A percentile compares a stretch with the other conserved stretches of the same genome.
phyloP scores from a whole-genome alignment of 2,329 filamentous ascomycete species.

The Aspergillus piperis region DNA sequence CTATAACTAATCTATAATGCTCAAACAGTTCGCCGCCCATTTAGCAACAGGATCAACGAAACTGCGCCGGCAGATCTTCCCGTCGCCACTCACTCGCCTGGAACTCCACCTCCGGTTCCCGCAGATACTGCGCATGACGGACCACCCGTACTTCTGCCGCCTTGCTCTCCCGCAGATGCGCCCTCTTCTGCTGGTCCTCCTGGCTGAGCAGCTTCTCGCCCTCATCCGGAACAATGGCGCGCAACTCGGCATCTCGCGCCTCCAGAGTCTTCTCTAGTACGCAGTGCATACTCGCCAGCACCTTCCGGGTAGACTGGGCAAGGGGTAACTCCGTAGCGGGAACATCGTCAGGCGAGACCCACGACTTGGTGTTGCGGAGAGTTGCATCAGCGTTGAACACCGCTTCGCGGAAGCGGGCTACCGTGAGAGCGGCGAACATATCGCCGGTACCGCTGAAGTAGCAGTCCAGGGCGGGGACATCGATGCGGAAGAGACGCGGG shows the following conservation, averaged over 20 bases:
- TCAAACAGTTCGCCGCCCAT: background rate
- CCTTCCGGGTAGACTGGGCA: slow-evolving; percentile 79
- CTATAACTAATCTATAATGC: background rate
- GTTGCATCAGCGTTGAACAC: slow-evolving; percentile 52
- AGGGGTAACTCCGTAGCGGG: slow-evolving; percentile 72
- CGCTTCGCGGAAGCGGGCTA: slow-evolving; percentile 84
- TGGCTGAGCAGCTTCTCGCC: slow-evolving; percentile 39
- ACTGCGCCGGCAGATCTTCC: slow-evolving; percentile 27
- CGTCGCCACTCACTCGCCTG: slow-evolving; percentile 51
- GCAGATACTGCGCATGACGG: slow-evolving; percentile 69
- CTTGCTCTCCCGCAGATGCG: slow-evolving; percentile 71
- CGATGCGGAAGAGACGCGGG: slow-evolving; percentile 83
- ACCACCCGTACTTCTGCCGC: slow-evolving; percentile 87
- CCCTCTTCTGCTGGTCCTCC: slow-evolving; percentile 55
- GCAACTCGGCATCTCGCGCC: slow-evolving; percentile 67
- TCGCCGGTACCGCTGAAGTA: slow-evolving; percentile 97
- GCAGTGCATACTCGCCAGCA: slow-evolving; percentile 88
- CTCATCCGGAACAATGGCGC: slow-evolving; percentile 26
- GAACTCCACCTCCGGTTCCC: slow-evolving; percentile 66
- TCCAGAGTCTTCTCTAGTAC: slow-evolving; percentile 69
- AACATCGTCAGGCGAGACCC: slow-evolving; percentile 76
- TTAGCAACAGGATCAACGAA: slow-evolving; percentile 18
- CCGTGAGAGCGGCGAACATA: slow-evolving; percentile 93
- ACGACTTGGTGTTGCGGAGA: slow-evolving; percentile 61
- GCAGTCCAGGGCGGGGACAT: slow-evolving; percentile 83